These are phyloP conservation scores for Epichloe gansuensis DNA, from an alignment of 2,329 filamentous ascomycete genomes.

Conservation along the genomic window DNA sequence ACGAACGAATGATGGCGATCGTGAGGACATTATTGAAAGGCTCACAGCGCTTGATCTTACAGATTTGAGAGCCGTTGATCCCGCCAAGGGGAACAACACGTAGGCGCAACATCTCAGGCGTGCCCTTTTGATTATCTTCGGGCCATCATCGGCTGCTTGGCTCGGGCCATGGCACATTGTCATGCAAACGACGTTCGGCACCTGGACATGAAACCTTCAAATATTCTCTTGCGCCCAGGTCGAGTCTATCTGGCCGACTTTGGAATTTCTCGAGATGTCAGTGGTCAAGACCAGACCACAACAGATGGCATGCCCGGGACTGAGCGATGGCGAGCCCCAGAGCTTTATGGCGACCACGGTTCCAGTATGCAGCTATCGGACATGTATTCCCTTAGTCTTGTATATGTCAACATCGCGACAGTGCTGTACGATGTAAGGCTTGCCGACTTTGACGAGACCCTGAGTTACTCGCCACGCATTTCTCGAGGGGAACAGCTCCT, in stretches of 20 bases:
- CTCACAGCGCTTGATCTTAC: constrained; percentile 26
- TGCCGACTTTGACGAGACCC: constrained; percentile 26
- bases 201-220: constrained; percentile 35
- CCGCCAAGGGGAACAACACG: constrained; percentile 10
- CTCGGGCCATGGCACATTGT: constrained; percentile 30
- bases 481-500: constrained; percentile 21
- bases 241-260: constrained; percentile 37
- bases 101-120: constrained; percentile 12
- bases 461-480: constrained; percentile 18
- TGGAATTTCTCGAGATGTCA: constrained; percentile 35
- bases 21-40: constrained; percentile 27
- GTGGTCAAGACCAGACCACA: constrained; percentile 31
- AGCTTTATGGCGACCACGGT: constrained; percentile 24
- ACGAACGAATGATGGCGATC: constrained; percentile 24
- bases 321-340: constrained; percentile 33
- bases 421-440: constrained; percentile 29
- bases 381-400: constrained; percentile 35
- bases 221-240: constrained; percentile 32
- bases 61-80: constrained; percentile 24
- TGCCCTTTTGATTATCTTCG: constrained; percentile 30
- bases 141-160: constrained; percentile 31
- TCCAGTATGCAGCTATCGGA: constrained; percentile 35
- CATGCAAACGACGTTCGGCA: constrained; percentile 31
- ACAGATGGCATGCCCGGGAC: constrained; percentile 30
- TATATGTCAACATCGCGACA: constrained; percentile 32